Evolutionary conservation across 306 rosid species (phyloP), one percentile per base, ranked within the genome.

Genomic region (Quercus dentata): DNA sequence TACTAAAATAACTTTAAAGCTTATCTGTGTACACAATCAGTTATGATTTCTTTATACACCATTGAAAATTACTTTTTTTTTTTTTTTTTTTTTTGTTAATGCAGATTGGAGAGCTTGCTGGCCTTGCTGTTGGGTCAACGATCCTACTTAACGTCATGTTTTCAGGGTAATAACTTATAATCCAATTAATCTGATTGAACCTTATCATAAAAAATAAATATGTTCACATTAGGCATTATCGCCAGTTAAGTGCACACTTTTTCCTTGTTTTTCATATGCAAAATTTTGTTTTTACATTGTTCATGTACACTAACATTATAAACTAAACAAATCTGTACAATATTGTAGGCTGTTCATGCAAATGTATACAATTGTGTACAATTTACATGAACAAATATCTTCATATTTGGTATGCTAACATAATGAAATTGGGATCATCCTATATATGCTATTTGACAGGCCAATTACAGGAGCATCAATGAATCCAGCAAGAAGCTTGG

Each of bases 51-150:
- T 27, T n/a, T 3, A 3, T 11, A 35, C 6, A 61, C n/a, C 4
- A 35, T 46, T 14, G 6, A 21, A 27, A 49, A 7, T 7, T 38
- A 38, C 46, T 38, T 38, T 1, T 11, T 17, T 68, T 70, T 25
- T n/a, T 17, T 68, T 70, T 23, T 23, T 17, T 1, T 27, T 58
- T 21, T 19, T 31, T 41, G 63, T 33, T 1, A 11, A 49, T 74
- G 52, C 86, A 95, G 99, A 81, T 95, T 41, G 99, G 99, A 27
- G 97, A 92, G 83, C 86, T 95, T 79, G 98, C 97, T 4, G 99
- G 99, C 13, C 80, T 92, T 54, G 97, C 97, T 3, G 79, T 94
- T 21, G 99, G 99, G 11, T 74, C 91, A 20, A 91, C 97, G 0
- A 82, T 94, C 64, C 90, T 94, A 30, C 87, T 94, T n/a, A 90